Evolutionary conservation across 73 alveolate genomes (phyloP), one percentile per base, ranked within the genome.

Genomic region (Paramecium biaurelia): DNA sequence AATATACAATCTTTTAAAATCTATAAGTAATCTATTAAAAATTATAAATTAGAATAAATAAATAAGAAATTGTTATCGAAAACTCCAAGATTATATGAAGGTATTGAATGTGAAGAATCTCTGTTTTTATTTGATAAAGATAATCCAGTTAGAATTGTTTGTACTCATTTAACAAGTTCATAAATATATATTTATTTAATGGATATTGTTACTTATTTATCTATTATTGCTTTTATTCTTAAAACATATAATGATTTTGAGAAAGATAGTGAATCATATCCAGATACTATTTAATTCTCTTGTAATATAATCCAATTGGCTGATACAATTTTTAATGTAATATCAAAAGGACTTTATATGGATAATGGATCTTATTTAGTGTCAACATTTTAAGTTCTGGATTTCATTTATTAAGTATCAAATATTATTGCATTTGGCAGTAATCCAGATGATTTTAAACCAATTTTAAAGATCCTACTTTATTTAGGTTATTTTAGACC

Each of bases 401-500:
- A 74, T 37, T 74, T 74, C 12, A 74, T 74, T 5, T 74, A 74
- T 35, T 14, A 37, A 37, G 58, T 74, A 3, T 74, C 84, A 63
- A 63, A 41, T 15, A 37, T 74, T 0, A 74, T 74, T 0, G 87
- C 87, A 37, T 74, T 28, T 37, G 58, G 45, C 20, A 41, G 34
- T n/a, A 37, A 41, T 2, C 87, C 87, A 0, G 58, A 41, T 37
- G 57, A 74, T 41, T 74, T 34, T 15, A 41, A 74, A 59, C 86
- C 86, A 18, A 72, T 38, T 34, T 12, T 79, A 18, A 47, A 79
- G n/a, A 23, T 79, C 4, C 12, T 79, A 12, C 76, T 79, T 41
- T 79, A 79, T 34, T 24, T 79, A 10, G 56, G 90, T 23, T 79
- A 30, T 47, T 79, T 79, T 47, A 79, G 74, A 24, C 90, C 90